Evolutionary conservation across 768 basidiomycete species (phyloP).

Genomic region (Trametes cinnabarina): DNA sequence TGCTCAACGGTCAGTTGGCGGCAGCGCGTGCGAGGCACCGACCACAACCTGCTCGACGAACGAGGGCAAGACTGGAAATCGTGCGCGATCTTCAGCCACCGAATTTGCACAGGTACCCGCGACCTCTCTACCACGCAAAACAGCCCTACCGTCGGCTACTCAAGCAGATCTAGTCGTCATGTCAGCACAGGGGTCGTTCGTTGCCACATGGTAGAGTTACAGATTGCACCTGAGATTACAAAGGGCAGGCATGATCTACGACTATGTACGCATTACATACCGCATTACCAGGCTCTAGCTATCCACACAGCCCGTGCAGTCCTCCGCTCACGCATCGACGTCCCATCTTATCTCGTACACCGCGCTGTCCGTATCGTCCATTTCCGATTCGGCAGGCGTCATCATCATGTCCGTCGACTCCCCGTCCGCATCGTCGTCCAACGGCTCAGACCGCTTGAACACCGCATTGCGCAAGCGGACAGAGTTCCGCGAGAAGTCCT

Average conservation of each 20-base stretch:
- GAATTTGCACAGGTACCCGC: not conserved
- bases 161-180: too few relatives aligned
- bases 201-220: not conserved
- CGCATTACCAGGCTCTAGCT: conserved; percentile 17
- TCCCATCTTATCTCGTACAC: not conserved
- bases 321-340: not conserved
- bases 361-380: conserved; percentile 12
- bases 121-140: too few relatives aligned
- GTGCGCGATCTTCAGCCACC: not conserved
- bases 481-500: conserved; percentile 1
- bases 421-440: conserved; percentile 6
- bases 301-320: conserved; percentile 10
- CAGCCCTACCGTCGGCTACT: too few relatives aligned
- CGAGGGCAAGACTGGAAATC: not conserved
- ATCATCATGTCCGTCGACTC: conserved; percentile 6
- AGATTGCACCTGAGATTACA: conserved; percentile 10
- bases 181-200: too few relatives aligned
- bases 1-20: not conserved
- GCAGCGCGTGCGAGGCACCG: too few relatives aligned
- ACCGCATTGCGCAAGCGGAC: conserved; percentile 8
- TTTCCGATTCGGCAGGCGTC: conserved; percentile 7
- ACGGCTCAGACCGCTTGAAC: not conserved
- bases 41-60: too few relatives aligned
- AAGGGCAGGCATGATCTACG: conserved; percentile 6
- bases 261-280: conserved; percentile 15